Base-by-base conservation (phyloP, 345 rosid genomes). In the Alliaria petiolata region DNA sequence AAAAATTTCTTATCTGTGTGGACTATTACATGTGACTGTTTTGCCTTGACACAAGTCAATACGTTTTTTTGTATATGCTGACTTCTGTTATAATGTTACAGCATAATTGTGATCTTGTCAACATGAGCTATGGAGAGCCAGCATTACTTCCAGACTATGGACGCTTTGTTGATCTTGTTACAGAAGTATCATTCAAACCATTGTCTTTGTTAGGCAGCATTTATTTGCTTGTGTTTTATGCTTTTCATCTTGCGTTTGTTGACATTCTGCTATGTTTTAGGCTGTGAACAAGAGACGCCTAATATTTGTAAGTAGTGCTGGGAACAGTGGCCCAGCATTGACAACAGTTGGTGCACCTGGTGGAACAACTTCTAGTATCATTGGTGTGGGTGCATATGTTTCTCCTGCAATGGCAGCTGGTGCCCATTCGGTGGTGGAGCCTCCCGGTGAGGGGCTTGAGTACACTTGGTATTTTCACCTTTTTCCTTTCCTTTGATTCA, bases 381-480 rank as follows among this genome's bases (percentile, higher is more conserved):
- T 95, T 68, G 99, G 97, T 64, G 86, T 95, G 30, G 99, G 98
- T 79, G 98, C 98, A 67, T 95, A 92, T 83, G 91, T 95, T 49
- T 95, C 99, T 75, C 99, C 99, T 73, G 91, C 84, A 50, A 92
- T 95, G 99, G 99, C 98, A 78, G 98, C 97, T 60, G 93, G 89
- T 75, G 85, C 97, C 61, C 99, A 91, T 81, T 81, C 81, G 64
- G 89, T 90, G n/a, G 96, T 92, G 71, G 92, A 95, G 78, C 92
- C 99, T 85, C 96, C 95, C 46, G 4, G 71, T 22, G 97, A 95
- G 65, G 99, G 99, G 69, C 91, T 95, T 6, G 92, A 95, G 57
- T 91, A 95, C 71, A 95, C 99, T 53, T 95, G 99, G 99, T 89
- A 79, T 45, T 54, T 53, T 63, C 44, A 68, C 69, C 68, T 72